A percentile compares a stretch with the other conserved stretches of the same genome.
Conservation (phyloP, 202 grass and related monocot species). For the Thinopyrum obtusiflorum region DNA sequence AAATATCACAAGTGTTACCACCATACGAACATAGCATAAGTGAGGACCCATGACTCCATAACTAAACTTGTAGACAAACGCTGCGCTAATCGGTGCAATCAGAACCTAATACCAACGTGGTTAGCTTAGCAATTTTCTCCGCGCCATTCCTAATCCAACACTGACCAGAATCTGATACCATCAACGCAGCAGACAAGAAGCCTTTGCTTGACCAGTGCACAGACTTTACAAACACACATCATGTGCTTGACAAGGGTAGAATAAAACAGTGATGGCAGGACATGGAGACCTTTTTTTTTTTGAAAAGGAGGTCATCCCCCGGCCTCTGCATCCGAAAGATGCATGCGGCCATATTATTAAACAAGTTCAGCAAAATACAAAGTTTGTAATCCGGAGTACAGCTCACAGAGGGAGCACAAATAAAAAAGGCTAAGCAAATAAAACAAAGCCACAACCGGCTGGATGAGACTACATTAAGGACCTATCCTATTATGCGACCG, state of each 20-base stretch:
- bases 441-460: no score
- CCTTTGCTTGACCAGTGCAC: background rate
- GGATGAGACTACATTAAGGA: no score
- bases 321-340: no score
- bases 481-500: no score
- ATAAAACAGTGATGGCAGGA: background rate
- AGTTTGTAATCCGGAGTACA: no score
- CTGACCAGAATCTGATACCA: background rate
- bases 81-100: background rate
- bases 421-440: no score
- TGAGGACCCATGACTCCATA: background rate
- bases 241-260: conserved; percentile 21
- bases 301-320: no score
- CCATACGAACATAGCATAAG: conserved; percentile 8
- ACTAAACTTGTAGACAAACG: background rate
- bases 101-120: background rate
- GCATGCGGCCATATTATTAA: no score
- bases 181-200: background rate
- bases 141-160: background rate
- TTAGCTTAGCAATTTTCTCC: background rate
- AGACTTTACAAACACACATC: background rate
- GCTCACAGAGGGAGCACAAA: no score
- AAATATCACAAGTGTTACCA: background rate
- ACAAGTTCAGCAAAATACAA: no score
- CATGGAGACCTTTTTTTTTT: no score